These are phyloP conservation scores for Boletales sp. DNA, from an alignment of 768 basidiomycete genomes.

Conservation along the genomic window DNA sequence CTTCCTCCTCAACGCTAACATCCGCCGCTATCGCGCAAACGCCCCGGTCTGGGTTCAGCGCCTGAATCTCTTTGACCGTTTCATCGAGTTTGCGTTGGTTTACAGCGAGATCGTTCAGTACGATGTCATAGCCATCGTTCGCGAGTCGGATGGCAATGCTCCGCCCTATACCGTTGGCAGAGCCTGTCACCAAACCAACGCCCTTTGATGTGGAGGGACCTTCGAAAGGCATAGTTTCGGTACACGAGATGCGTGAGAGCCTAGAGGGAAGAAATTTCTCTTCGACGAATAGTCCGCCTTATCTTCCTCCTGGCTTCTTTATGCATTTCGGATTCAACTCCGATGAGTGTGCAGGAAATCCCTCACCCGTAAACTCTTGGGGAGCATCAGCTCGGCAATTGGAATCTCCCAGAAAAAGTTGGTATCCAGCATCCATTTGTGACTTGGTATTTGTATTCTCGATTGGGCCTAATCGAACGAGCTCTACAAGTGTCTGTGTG, in stretches of 20 bases:
- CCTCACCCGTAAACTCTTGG: too few species aligned
- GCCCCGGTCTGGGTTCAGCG: conserved; percentile 4
- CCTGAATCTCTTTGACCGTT: conserved; percentile 12
- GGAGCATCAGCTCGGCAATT: too few species aligned
- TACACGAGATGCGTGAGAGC: not conserved
- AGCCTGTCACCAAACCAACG: conserved; percentile 30
- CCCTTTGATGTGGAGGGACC: conserved; percentile 18
- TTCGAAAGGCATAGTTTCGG: conserved; percentile 5
- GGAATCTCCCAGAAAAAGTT: too few species aligned
- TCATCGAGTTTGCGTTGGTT: conserved; percentile 17
- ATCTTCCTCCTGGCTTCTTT: too few species aligned
- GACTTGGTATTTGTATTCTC: not conserved
- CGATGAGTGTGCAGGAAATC: not conserved
- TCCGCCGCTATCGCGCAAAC: conserved; percentile 18
- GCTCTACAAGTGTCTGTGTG: not conserved
- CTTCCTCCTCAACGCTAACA: conserved; percentile 28
- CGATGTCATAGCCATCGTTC: conserved; percentile 34
- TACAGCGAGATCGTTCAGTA: conserved; percentile 31
- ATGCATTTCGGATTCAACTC: not conserved
- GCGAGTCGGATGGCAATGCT: conserved; percentile 35
- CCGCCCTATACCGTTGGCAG: conserved; percentile 32
- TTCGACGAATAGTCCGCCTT: too few species aligned
- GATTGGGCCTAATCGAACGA: not conserved
- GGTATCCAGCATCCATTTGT: too few species aligned
- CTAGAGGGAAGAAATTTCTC: not conserved